Conservation (phyloP, 768 basidiomycete species). For the Naganishia kalamii region DNA sequence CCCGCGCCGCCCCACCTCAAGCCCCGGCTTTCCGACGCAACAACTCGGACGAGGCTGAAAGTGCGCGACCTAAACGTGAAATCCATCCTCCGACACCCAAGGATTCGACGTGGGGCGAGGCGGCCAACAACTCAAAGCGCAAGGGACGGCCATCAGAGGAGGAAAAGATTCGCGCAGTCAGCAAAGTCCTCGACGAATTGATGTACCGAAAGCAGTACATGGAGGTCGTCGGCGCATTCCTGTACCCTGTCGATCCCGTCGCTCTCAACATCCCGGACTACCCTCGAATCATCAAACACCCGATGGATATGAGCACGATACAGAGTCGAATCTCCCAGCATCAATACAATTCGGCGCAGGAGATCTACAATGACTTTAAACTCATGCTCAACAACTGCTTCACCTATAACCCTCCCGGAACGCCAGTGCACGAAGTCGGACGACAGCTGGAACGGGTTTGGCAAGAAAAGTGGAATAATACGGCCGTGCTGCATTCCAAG, state of each 20-base stretch:
- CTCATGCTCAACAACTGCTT: conserved; percentile 93
- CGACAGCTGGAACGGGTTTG: conserved; percentile 78
- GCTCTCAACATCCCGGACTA: conserved; percentile 77
- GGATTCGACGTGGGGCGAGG: conserved; percentile 74
- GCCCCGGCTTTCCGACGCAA: conserved; percentile 70
- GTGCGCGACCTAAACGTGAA: conserved; percentile 83
- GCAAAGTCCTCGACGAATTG: conserved; percentile 63
- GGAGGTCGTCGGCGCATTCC: conserved; percentile 70
- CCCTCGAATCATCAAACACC: conserved; percentile 78
- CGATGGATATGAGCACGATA: conserved; percentile 92
- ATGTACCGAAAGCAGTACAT: conserved; percentile 63
- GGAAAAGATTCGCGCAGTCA: conserved; percentile 72
- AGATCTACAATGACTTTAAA: conserved; percentile 85
- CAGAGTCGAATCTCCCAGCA: conserved; percentile 70
- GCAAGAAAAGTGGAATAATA: conserved; percentile 80
- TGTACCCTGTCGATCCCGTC: conserved; percentile 84
- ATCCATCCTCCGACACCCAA: conserved; percentile 93
- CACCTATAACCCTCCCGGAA: conserved; percentile 80
- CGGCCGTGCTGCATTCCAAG: neutral
- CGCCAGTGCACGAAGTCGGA: conserved; percentile 79
- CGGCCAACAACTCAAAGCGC: conserved; percentile 59
- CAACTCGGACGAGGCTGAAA: conserved; percentile 46
- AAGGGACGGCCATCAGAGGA: conserved; percentile 50
- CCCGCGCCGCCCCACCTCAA: conserved; percentile 66
- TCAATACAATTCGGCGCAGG: conserved; percentile 68